phyloP scores from a whole-genome alignment of 257 asterid species.

The Forsythia viridissima region DNA sequence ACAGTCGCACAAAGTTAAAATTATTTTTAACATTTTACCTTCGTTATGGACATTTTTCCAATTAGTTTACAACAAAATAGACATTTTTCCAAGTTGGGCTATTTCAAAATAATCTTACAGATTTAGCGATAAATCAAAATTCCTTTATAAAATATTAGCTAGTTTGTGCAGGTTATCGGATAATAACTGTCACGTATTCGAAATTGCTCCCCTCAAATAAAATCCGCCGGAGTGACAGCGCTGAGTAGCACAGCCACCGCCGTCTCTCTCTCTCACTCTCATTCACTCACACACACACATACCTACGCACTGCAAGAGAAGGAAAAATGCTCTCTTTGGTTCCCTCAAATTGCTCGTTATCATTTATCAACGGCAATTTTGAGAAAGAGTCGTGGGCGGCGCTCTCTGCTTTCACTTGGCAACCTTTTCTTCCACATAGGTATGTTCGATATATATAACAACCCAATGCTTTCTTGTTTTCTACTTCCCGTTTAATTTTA shows the following conservation, averaged over 20 bases:
- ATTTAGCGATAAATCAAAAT: no score
- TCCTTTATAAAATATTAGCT: not conserved
- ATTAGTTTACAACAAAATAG: no score
- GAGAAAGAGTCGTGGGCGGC: slow-evolving; percentile 28
- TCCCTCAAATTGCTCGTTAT: slow-evolving; percentile 36
- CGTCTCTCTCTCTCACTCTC: not conserved
- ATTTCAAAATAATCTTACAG: no score
- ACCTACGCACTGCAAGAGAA: not conserved
- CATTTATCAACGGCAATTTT: slow-evolving; percentile 30
- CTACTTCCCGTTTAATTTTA: not conserved
- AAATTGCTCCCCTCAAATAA: not conserved
- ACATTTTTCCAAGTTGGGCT: no score
- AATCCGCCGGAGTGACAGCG: not conserved
- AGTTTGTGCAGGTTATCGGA: not conserved
- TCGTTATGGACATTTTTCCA: no score
- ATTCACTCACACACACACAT: no score
- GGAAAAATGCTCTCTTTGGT: slow-evolving; percentile 34
- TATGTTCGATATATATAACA: slow-evolving; percentile 15
- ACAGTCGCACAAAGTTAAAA: no score
- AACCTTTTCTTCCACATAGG: slow-evolving; percentile 39
- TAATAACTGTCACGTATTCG: not conserved
- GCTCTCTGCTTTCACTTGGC: slow-evolving; percentile 39
- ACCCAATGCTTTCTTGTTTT: slow-evolving; percentile 2
- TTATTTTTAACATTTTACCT: no score
- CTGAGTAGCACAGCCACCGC: not conserved